phyloP scores from a whole-genome alignment of 2,329 filamentous ascomycete species.

The Colletotrichum sp. region DNA sequence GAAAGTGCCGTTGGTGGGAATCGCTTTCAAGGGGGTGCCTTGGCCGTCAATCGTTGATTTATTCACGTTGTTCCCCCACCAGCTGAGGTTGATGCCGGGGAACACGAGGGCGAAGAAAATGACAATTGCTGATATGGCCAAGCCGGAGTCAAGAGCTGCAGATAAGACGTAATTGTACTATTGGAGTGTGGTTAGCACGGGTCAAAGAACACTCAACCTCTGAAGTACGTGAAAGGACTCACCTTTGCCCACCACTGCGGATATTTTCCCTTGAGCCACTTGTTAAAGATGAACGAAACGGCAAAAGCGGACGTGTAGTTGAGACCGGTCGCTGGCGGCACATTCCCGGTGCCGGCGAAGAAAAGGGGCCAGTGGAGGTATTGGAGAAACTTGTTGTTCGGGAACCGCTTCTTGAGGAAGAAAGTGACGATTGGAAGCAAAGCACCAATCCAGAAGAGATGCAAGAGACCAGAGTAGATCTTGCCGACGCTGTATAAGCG shows the following conservation, averaged over 20 bases:
- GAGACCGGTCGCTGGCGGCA: slow-evolving; percentile 12
- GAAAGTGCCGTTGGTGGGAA: slow-evolving; percentile 8
- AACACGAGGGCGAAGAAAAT: slow-evolving; percentile 50
- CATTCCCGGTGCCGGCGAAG: slow-evolving; percentile 14
- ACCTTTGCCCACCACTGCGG: slow-evolving; percentile 18
- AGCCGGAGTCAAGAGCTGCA: slow-evolving; percentile 45
- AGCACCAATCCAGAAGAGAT: slow-evolving; percentile 55
- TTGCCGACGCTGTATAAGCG: slow-evolving; percentile 50
- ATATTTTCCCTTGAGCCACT: slow-evolving; percentile 16
- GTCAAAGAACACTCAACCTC: not conserved
- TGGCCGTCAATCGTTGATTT: slow-evolving; percentile 43
- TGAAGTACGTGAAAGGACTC: not conserved
- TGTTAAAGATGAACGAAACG: slow-evolving; percentile 8
- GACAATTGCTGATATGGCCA: slow-evolving; percentile 45
- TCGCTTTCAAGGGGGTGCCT: slow-evolving; percentile 25
- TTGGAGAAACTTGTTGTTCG: not conserved
- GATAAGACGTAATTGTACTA: slow-evolving; percentile 44
- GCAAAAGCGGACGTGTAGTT: slow-evolving; percentile 13
- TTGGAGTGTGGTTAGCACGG: not conserved
- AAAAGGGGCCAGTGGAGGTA: slow-evolving; percentile 16
- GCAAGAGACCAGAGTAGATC: slow-evolving; percentile 51
- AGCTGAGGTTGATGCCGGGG: slow-evolving; percentile 38
- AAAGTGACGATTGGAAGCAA: slow-evolving; percentile 8
- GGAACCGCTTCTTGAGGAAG: slow-evolving; percentile 4
- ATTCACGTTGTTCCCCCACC: slow-evolving; percentile 43